Evolutionary conservation across 129 eudicot genomes (phyloP), one percentile per base, ranked within the genome.

Genomic region (Erigeron canadensis): DNA sequence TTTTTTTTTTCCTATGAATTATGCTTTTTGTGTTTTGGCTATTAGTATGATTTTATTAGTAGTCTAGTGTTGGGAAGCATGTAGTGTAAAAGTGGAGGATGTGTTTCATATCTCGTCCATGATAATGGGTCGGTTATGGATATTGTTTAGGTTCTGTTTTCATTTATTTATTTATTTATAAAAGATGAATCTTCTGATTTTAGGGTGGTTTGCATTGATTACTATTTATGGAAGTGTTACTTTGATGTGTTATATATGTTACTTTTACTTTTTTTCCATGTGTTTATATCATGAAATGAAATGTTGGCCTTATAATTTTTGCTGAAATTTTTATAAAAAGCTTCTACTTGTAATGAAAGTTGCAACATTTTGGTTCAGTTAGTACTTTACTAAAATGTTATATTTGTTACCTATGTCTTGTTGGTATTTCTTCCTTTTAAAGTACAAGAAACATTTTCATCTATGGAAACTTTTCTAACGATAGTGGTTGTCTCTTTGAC

Each of bases 101-200:
- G 34, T 28, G 34, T n/a, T n/a, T n/a, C n/a, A n/a, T n/a, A n/a
- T n/a, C n/a, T n/a, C n/a, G n/a, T n/a, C n/a, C n/a, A n/a, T n/a
- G 34, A 0, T 28, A 28, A 28, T 28, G 34, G 34, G 34, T 28
- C 34, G 34, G 34, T 28, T 28, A 28, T 28, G 34, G 0, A 28
- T 28, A 0, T 28, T 28, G 34, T 68, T 67, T n/a, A 61, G 45
- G 28, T 44, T 54, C 15, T 56, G 38, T 19, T 63, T 23, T n/a
- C n/a, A n/a, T n/a, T 67, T 2, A 22, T 22, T 59, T 15, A 22
- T 65, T 15, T 2, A 44, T 54, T 67, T 61, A 46, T 69, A 59
- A 69, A 22, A 28, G 75, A 58, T 76, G 8, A 53, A 22, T 59
- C 58, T 59, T 76, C 59, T 76, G 80, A 4, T 59, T 59, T 23